These are phyloP conservation scores for Penicillium crustosum DNA, from an alignment of 2,329 filamentous ascomycete species.

Conservation along the genomic window DNA sequence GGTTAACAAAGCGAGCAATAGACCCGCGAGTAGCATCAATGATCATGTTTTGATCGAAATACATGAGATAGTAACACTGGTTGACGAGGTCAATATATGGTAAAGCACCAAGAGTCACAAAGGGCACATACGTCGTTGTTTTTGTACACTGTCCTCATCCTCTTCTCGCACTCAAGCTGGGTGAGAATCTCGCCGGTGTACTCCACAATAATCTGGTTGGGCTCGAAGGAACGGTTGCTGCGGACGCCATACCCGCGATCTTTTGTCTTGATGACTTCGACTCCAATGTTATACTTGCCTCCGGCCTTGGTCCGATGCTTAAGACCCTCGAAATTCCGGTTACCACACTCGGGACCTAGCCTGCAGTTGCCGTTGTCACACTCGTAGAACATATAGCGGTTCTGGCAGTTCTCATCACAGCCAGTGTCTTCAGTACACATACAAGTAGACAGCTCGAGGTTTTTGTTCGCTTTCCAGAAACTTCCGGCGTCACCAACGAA, in stretches of 20 bases:
- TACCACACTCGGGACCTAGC: slow-evolving; percentile 74
- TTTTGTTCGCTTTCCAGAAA: slow-evolving; percentile 76
- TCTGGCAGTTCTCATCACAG: slow-evolving; percentile 88
- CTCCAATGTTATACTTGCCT: slow-evolving; percentile 85
- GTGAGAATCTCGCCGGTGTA: slow-evolving; percentile 98
- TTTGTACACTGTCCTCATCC: slow-evolving; percentile 92
- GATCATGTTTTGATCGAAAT: slow-evolving; percentile 97
- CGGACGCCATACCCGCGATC: slow-evolving; percentile 90
- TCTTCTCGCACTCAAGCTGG: slow-evolving; percentile 84
- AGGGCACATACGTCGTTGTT: slow-evolving; percentile 72
- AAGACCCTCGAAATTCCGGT: slow-evolving; percentile 82
- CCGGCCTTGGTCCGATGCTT: slow-evolving; percentile 72
- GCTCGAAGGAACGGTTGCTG: slow-evolving; percentile 80
- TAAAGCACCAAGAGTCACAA: neutral
- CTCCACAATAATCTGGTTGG: slow-evolving; percentile 95
- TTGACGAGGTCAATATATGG: slow-evolving; percentile 12
- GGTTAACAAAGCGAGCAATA: slow-evolving; percentile 96
- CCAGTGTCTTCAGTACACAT: slow-evolving; percentile 75
- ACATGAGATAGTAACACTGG: slow-evolving; percentile 97
- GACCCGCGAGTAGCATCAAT: slow-evolving; percentile 95
- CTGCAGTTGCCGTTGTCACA: slow-evolving; percentile 90
- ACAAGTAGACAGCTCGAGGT: slow-evolving; percentile 73
- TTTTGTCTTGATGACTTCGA: slow-evolving; percentile 88
- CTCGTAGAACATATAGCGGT: slow-evolving; percentile 95
- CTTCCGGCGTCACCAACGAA: slow-evolving; percentile 82